A percentile compares a stretch with the other conserved stretches of the same genome.
Conservation (phyloP, 495 filamentous ascomycete genomes). For the Mytilinidion resinicola region DNA sequence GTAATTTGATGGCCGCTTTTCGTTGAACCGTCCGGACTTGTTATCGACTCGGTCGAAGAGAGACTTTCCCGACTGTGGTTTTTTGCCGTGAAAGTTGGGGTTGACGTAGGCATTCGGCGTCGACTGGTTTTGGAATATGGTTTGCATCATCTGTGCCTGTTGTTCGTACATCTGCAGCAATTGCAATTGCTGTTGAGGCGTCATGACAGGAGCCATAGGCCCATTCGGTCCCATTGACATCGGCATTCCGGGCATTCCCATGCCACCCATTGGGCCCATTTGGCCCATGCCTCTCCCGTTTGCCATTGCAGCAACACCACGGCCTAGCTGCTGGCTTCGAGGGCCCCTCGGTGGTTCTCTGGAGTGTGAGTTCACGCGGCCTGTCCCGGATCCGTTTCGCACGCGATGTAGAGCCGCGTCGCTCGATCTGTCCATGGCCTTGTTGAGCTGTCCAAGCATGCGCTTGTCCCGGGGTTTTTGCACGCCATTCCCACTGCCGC, state of each 20-base stretch:
- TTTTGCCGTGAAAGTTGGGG: slow-evolving; percentile 45
- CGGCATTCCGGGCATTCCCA: slow-evolving; percentile 32
- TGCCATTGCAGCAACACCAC: slow-evolving; percentile 21
- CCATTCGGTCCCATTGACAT: slow-evolving; percentile 17
- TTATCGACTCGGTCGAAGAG: slow-evolving; percentile 72
- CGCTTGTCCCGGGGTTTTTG: slow-evolving; percentile 48
- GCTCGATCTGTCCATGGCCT: slow-evolving; percentile 69
- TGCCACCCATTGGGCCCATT: slow-evolving; percentile 12
- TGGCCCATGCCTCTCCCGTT: slow-evolving; percentile 47
- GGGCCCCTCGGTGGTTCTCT: slow-evolving; percentile 70
- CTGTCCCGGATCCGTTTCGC: slow-evolving; percentile 61
- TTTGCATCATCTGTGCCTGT: slow-evolving; percentile 78
- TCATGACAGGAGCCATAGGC: slow-evolving; percentile 40
- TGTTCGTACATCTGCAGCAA: slow-evolving; percentile 82
- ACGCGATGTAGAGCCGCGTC: slow-evolving; percentile 77
- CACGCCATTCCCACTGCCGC: slow-evolving; percentile 43
- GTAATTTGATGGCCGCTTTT: slow-evolving; percentile 20
- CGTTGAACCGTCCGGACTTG: slow-evolving; percentile 37
- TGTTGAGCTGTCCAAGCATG: slow-evolving; percentile 81
- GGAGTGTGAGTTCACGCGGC: slow-evolving; percentile 66
- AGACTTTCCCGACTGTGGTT: slow-evolving; percentile 51
- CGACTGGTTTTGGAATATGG: slow-evolving; percentile 42
- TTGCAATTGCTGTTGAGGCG: slow-evolving; percentile 66
- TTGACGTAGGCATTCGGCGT: slow-evolving; percentile 47
- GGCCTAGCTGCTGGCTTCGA: slow-evolving; percentile 39